A percentile compares a stretch with the other conserved stretches of the same genome.
Conservation (phyloP, 2,329 filamentous ascomycete species). For the Fusarium miscanthi region DNA sequence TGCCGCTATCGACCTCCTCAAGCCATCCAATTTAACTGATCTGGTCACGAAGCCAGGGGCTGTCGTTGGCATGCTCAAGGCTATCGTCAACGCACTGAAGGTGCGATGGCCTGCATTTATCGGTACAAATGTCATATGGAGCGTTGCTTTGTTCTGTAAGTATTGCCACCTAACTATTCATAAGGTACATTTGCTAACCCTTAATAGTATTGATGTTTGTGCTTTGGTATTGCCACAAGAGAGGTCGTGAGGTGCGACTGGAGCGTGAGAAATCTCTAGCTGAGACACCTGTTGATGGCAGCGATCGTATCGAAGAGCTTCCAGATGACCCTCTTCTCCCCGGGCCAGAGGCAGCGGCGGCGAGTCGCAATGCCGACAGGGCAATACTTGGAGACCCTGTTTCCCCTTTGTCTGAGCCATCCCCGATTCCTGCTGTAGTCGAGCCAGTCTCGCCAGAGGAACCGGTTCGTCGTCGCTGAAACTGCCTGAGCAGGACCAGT, state of each 20-base stretch:
- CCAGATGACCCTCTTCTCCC: constrained; percentile 60
- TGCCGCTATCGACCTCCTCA: constrained; percentile 73
- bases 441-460: constrained; percentile 20
- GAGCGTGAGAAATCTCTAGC: constrained; percentile 63
- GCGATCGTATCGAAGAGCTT: constrained; percentile 60
- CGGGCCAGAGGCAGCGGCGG: constrained; percentile 43
- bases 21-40: constrained; percentile 79
- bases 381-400: constrained; percentile 29
- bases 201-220: constrained; percentile 84
- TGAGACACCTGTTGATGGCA: constrained; percentile 51
- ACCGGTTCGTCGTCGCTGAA: constrained; percentile 23
- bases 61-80: constrained; percentile 83
- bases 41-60: constrained; percentile 89
- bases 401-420: constrained; percentile 31
- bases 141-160: constrained; percentile 86
- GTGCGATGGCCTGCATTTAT: constrained; percentile 90
- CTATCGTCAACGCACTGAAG: constrained; percentile 91
- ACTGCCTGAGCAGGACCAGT: neutral
- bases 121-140: constrained; percentile 92
- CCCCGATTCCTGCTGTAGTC: constrained; percentile 10
- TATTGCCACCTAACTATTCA: neutral
- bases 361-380: constrained; percentile 6
- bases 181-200: neutral
- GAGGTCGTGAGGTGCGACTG: constrained; percentile 85
- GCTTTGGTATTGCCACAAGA: constrained; percentile 98